Evolutionary conservation across 352 stramenopile genomes (phyloP), one percentile per base, ranked within the genome.

Genomic region (Pythium graminicola): DNA sequence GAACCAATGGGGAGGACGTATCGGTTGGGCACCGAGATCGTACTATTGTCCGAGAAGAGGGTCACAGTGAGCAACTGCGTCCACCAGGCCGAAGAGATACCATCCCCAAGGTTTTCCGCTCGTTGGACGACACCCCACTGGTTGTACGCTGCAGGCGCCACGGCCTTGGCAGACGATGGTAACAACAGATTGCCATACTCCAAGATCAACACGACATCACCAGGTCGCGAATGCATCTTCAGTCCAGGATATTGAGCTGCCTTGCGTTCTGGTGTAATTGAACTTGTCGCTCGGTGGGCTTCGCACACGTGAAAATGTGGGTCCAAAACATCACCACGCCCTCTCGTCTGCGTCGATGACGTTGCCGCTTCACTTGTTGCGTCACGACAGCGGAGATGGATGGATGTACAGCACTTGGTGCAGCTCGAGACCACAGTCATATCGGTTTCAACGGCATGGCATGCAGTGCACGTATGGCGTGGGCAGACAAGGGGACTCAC

Each of bases 191-290:
- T 90, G 35, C 55, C 66, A 43, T 84, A 84, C 44, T 90, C 76
- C 2, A 90, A 63, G 7, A 88, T 62, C 16, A 90, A 59, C 44
- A 88, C 80, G 10, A 88, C 43, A 52, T 90, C 77, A 6, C 75
- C 76, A 11, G 67, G 44, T 9, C 70, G 57, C 6, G 79, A 17
- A 11, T 64, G 55, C 57, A 62, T 60, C 54, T 67, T 68, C 39
- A 78, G 53, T 6, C 51, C 57, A 10, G 51, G 40, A 46, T 39
- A 59, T 35, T 58, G 58, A 2, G 48, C 56, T 16, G 9, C 17
- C 35, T 57, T 44, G 6, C 28, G 46, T 24, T 66, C 11, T 23
- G 50, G 48, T 28, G 31, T 38, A 16, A 44, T 45, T 33, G 14
- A 4, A 36, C 49, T 16, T 23, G 6, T 57, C 53, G 26, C 41